phyloP scores from a whole-genome alignment of 441 rosid species.

The Pelargonium fulgidum region DNA sequence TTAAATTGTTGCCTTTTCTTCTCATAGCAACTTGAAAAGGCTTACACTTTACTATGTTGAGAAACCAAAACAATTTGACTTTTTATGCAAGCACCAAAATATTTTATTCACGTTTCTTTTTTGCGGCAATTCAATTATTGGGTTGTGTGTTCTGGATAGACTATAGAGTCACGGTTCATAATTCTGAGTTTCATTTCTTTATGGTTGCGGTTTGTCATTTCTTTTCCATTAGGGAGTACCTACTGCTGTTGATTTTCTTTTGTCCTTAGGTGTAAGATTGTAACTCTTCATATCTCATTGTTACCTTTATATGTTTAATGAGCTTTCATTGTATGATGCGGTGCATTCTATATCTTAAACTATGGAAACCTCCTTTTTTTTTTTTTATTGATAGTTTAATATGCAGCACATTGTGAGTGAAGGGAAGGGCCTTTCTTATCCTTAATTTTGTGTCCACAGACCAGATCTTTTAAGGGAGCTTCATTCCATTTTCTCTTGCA shows the following conservation, averaged over 20 bases:
- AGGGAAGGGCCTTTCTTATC: background rate
- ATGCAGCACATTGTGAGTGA: background rate
- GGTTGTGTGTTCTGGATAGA: background rate
- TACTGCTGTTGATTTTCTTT: background rate
- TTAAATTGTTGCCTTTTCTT: background rate
- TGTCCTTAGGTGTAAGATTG: background rate
- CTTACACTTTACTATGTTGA: background rate
- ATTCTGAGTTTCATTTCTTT: background rate
- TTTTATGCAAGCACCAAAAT: background rate
- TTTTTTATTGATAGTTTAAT: background rate
- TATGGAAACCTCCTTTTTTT: background rate
- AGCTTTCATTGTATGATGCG: background rate
- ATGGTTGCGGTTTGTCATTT: background rate
- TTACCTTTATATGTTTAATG: background rate
- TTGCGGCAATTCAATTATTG: background rate
- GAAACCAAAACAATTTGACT: background rate
- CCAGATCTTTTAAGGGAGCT: background rate
- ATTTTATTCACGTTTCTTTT: background rate
- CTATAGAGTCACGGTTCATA: background rate
- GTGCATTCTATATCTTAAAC: background rate
- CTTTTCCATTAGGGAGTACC: background rate
- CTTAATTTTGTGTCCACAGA: background rate
- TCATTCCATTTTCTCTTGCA: background rate
- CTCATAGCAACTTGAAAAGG: background rate
- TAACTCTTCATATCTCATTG: background rate